Percentiles rank a stretch among this genome's conserved stretches.
These are phyloP conservation scores for Alternaria triticina DNA, from an alignment of 2,329 filamentous ascomycete species.

Conservation along the genomic window DNA sequence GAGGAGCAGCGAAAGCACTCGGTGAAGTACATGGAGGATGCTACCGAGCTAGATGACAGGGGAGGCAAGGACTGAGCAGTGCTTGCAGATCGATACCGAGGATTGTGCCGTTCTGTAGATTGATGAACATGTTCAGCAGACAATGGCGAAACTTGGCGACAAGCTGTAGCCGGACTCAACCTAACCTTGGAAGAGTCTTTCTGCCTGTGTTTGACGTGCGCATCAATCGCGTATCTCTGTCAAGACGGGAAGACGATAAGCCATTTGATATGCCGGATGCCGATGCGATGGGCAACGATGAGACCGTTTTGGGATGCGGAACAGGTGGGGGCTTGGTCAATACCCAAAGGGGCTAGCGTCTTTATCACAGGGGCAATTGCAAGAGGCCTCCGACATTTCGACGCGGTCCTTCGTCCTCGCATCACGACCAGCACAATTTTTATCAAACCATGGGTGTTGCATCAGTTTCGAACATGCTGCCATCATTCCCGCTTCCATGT, in stretches of 20 bases:
- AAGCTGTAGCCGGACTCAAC: too few species aligned
- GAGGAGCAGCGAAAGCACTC: constrained; percentile 8
- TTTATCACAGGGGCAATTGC: neutral
- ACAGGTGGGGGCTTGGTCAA: neutral
- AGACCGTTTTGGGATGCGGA: neutral
- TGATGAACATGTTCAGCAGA: too few species aligned
- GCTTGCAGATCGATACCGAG: too few species aligned
- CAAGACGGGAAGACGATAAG: too few species aligned
- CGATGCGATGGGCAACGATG: too few species aligned
- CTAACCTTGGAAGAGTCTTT: too few species aligned
- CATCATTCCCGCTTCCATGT: fast-evolving
- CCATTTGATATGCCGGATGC: too few species aligned
- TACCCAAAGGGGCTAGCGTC: neutral
- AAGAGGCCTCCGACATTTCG: fast-evolving
- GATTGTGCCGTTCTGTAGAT: too few species aligned
- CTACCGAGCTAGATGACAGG: neutral
- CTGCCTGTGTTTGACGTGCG: too few species aligned
- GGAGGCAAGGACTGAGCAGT: neutral
- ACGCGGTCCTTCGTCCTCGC: neutral
- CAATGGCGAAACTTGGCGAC: too few species aligned
- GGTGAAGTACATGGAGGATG: constrained; percentile 2
- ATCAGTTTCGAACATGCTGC: fast-evolving
- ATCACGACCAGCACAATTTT: neutral
- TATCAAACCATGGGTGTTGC: neutral
- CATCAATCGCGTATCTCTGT: too few species aligned